phyloP scores from a whole-genome alignment of 768 basidiomycete genomes.

The Hygrophoropsis aurantiaca region DNA sequence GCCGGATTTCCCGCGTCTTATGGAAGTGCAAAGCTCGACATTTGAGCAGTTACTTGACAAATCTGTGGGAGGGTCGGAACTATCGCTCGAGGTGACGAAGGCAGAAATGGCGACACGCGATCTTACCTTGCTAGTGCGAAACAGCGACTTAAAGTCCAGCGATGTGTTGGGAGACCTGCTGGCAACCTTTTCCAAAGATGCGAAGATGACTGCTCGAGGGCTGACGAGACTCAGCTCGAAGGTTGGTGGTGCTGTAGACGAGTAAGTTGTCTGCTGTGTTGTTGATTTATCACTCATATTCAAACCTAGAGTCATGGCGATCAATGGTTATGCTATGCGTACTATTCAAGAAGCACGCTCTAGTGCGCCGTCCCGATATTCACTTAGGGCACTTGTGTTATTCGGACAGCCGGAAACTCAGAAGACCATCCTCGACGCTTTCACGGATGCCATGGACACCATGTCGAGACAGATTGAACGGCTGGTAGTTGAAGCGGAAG shows the following conservation, averaged over 20 bases:
- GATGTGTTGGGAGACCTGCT: constrained; percentile 57
- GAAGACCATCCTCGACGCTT: constrained; percentile 52
- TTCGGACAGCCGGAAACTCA: constrained; percentile 36
- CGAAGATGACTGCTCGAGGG: constrained; percentile 57
- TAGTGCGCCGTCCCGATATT: constrained; percentile 24
- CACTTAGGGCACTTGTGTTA: constrained; percentile 38
- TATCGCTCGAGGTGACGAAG: constrained; percentile 71
- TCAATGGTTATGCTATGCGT: constrained; percentile 69
- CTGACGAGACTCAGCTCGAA: constrained; percentile 64
- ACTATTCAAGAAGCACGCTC: constrained; percentile 44
- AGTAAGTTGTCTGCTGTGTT: constrained; percentile 39
- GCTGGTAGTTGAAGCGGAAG: constrained; percentile 68
- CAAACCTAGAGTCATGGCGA: constrained; percentile 58
- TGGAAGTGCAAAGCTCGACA: constrained; percentile 57
- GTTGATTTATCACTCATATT: constrained; percentile 1
- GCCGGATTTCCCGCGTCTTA: constrained; percentile 63
- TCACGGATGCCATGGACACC: constrained; percentile 61
- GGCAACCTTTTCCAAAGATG: constrained; percentile 55
- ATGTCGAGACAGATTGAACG: constrained; percentile 52
- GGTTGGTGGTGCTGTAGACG: constrained; percentile 74
- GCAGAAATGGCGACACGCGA: constrained; percentile 78
- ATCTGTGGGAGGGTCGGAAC: constrained; percentile 52
- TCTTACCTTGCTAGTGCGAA: constrained; percentile 57
- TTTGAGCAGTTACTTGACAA: constrained; percentile 66
- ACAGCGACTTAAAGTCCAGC: constrained; percentile 60